These are phyloP conservation scores for Hypoxylon fuscum DNA, from an alignment of 495 filamentous ascomycete genomes.

Conservation along the genomic window DNA sequence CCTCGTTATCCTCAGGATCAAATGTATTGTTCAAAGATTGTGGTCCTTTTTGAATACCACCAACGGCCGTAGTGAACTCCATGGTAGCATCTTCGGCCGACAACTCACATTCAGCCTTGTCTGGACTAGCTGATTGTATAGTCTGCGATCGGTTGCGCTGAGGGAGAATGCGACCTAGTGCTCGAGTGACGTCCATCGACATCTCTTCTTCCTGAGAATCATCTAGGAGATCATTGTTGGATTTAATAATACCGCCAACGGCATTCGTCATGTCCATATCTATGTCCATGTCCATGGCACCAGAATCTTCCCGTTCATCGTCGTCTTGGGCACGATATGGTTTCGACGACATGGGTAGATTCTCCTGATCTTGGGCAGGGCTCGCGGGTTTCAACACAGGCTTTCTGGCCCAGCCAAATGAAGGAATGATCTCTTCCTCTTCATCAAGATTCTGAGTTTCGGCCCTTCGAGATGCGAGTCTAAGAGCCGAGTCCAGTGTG, in stretches of 20 bases:
- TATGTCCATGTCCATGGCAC: constrained; percentile 53
- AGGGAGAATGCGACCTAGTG: constrained; percentile 82
- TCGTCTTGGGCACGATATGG: constrained; percentile 10
- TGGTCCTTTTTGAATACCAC: constrained; percentile 61
- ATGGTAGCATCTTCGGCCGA: constrained; percentile 63
- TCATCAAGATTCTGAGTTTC: constrained; percentile 77
- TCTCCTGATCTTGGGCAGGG: constrained; percentile 26
- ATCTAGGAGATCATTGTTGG: constrained; percentile 32
- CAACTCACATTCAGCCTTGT: constrained; percentile 42
- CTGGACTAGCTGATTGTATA: constrained; percentile 36
- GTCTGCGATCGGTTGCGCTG: constrained; percentile 44
- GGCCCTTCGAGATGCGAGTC: constrained; percentile 76
- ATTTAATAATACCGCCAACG: constrained; percentile 64
- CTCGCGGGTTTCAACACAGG: constrained; percentile 20
- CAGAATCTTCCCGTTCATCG: constrained; percentile 40
- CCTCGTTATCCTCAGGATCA: constrained; percentile 43
- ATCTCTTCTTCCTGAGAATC: constrained; percentile 65
- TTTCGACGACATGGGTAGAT: neutral
- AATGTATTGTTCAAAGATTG: constrained; percentile 38
- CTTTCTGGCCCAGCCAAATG: constrained; percentile 59
- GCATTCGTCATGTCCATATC: constrained; percentile 65
- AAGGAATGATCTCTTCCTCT: constrained; percentile 81
- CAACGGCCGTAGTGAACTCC: constrained; percentile 79
- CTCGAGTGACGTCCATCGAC: constrained; percentile 86
- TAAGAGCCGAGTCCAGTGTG: constrained; percentile 78